Evolutionary conservation across 2,329 filamentous ascomycete genomes (phyloP).

Genomic region (Talaromyces sp.): DNA sequence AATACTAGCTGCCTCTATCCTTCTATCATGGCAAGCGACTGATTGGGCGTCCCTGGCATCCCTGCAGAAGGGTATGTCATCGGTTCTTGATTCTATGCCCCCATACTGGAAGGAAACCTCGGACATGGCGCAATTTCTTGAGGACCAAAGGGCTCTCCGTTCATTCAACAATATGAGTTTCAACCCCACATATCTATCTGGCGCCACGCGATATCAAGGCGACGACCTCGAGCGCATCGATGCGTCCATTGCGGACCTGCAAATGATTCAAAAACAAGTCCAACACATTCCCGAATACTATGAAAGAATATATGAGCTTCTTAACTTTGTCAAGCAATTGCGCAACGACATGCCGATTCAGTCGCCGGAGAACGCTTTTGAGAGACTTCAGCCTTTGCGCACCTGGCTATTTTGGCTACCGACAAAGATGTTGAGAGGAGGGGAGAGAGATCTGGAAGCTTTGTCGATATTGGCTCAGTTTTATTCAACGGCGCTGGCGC

Average conservation of each 20-base stretch:
- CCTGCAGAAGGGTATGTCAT: slow-evolving; percentile 83
- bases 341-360: slow-evolving; percentile 64
- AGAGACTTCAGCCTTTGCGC: slow-evolving; percentile 78
- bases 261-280: slow-evolving; percentile 53
- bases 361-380: slow-evolving; percentile 77
- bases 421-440: slow-evolving; percentile 72
- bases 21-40: slow-evolving; percentile 91
- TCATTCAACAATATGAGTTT: slow-evolving; percentile 28
- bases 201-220: slow-evolving; percentile 36
- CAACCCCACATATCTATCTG: slow-evolving; percentile 23
- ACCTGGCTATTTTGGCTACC: slow-evolving; percentile 97
- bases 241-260: slow-evolving; percentile 59
- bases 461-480: slow-evolving; percentile 84
- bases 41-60: slow-evolving; percentile 78
- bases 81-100: slow-evolving; percentile 88
- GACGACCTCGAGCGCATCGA: slow-evolving; percentile 67
- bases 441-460: slow-evolving; percentile 67
- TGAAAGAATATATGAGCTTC: slow-evolving; percentile 62
- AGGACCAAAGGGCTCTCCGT: slow-evolving; percentile 34
- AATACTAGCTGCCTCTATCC: slow-evolving; percentile 80
- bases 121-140: slow-evolving; percentile 44
- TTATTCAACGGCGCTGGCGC: slow-evolving; percentile 78
- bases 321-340: slow-evolving; percentile 66
- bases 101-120: slow-evolving; percentile 80
- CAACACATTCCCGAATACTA: slow-evolving; percentile 64